Conservation (phyloP, 1,284 basidiomycete genomes). For the Heterobasidion parviporum region DNA sequence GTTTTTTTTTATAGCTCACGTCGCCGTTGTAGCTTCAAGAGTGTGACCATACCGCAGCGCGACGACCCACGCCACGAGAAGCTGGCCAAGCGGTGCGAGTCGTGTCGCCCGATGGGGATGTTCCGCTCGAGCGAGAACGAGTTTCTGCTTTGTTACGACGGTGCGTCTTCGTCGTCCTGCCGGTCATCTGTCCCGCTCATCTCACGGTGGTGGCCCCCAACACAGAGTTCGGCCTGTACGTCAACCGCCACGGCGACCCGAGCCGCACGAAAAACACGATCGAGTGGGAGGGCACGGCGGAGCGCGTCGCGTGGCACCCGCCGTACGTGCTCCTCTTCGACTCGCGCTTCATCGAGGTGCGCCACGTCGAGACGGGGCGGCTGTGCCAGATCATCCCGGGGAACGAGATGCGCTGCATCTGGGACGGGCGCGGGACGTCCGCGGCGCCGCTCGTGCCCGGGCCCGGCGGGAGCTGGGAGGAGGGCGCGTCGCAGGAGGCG, state of each 20-base stretch:
- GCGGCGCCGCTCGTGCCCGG: conserved; percentile 28
- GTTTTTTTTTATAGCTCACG: conserved; percentile 5
- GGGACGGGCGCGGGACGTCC: conserved; percentile 69
- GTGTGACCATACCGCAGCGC: conserved; percentile 77
- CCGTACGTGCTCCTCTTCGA: conserved; percentile 91
- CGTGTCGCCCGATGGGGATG: conserved; percentile 82
- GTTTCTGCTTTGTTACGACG: conserved; percentile 90
- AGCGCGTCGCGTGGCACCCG: conserved; percentile 81
- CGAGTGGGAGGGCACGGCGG: conserved; percentile 93
- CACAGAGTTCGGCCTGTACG: conserved; percentile 86
- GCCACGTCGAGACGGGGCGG: conserved; percentile 79
- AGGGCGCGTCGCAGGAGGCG: conserved; percentile 55
- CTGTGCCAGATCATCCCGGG: conserved; percentile 86
- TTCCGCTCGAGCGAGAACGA: conserved; percentile 84
- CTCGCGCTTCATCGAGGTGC: conserved; percentile 86
- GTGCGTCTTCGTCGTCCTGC: conserved; percentile 32
- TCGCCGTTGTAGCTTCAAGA: conserved; percentile 58
- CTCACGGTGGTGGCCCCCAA: background rate
- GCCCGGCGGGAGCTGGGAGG: conserved; percentile 29
- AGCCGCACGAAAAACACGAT: conserved; percentile 68
- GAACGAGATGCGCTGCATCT: conserved; percentile 77
- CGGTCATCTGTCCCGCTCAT: conserved; percentile 5
- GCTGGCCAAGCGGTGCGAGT: conserved; percentile 77
- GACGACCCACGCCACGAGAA: conserved; percentile 70
- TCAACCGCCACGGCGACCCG: conserved; percentile 82